phyloP scores from a whole-genome alignment of 129 eudicot genomes.

The Tagetes erecta region DNA sequence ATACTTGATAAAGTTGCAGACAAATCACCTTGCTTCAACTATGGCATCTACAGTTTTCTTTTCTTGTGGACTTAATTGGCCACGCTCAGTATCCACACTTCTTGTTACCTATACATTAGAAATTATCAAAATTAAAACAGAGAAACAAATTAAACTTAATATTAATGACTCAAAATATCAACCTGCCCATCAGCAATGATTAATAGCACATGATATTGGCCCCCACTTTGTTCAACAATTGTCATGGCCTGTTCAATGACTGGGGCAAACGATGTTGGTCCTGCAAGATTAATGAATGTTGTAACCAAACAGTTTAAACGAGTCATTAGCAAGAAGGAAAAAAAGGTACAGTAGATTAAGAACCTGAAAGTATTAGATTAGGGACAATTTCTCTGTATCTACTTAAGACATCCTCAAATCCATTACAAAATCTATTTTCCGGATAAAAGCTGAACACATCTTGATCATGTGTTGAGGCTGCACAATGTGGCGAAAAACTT shows the following conservation, averaged over 20 bases:
- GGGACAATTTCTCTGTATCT: slow-evolving; percentile 89
- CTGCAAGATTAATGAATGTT: slow-evolving; percentile 39
- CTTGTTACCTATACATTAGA: slow-evolving; percentile 62
- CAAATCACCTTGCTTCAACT: slow-evolving; percentile 79
- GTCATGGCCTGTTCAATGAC: slow-evolving; percentile 92
- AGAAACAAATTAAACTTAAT: background rate
- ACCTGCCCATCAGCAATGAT: slow-evolving; percentile 99
- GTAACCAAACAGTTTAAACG: too few species aligned
- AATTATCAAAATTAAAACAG: background rate
- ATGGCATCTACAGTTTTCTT: slow-evolving; percentile 86
- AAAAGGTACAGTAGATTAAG: background rate
- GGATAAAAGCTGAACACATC: slow-evolving; percentile 91
- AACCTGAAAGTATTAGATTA: slow-evolving; percentile 86
- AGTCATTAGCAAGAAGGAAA: slow-evolving; percentile 12
- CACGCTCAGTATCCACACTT: slow-evolving; percentile 78
- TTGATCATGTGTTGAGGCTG: slow-evolving; percentile 96
- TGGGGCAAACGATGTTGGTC: slow-evolving; percentile 98
- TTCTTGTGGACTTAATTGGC: slow-evolving; percentile 89
- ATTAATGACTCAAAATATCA: slow-evolving; percentile 11
- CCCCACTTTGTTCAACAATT: slow-evolving; percentile 93
- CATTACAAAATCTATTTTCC: slow-evolving; percentile 73
- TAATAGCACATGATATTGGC: slow-evolving; percentile 89
- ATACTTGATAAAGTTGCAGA: slow-evolving; percentile 20
- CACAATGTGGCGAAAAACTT: slow-evolving; percentile 1
- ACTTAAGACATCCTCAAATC: slow-evolving; percentile 83